Conservation (phyloP, 345 rosid species). For the Mangifera indica region DNA sequence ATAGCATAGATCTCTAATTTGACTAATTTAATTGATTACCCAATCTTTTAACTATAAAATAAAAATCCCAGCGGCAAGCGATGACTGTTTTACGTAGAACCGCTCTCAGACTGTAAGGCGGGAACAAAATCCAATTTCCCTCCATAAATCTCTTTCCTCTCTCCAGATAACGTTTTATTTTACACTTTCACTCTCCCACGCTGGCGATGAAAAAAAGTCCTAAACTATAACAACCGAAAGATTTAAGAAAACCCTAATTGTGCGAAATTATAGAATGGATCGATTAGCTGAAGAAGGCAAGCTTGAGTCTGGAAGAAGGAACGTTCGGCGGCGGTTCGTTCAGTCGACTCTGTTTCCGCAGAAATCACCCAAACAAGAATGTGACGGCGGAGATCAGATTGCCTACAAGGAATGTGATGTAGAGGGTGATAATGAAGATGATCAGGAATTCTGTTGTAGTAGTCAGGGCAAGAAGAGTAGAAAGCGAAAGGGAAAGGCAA, state of each 20-base stretch:
- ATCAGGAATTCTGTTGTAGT: slow-evolving; percentile 35
- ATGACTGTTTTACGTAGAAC: too few species aligned
- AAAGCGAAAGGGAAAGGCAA: slow-evolving; percentile 42
- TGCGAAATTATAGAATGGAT: neutral
- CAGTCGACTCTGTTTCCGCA: slow-evolving; percentile 73
- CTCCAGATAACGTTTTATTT: neutral
- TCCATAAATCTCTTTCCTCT: neutral
- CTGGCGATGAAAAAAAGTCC: neutral
- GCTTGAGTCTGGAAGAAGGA: slow-evolving; percentile 34
- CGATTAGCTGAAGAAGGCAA: slow-evolving; percentile 9
- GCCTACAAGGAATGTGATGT: slow-evolving; percentile 25
- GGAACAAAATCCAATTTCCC: slow-evolving; percentile 19
- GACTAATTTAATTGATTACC: too few species aligned
- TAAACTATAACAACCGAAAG: slow-evolving; percentile 1
- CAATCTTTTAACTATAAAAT: too few species aligned
- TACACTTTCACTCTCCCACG: neutral
- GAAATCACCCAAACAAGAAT: slow-evolving; percentile 40
- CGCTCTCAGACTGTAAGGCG: slow-evolving; percentile 10
- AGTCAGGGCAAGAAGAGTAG: slow-evolving; percentile 63
- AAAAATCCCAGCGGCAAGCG: too few species aligned
- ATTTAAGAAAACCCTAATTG: slow-evolving; percentile 20
- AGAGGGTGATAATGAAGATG: slow-evolving; percentile 21
- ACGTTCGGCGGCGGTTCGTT: slow-evolving; percentile 57
- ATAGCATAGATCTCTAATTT: too few species aligned
- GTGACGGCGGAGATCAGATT: slow-evolving; percentile 27